Evolutionary conservation across 176 grass and related monocot species (phyloP).

Genomic region (Echinochloa phyllopogon): DNA sequence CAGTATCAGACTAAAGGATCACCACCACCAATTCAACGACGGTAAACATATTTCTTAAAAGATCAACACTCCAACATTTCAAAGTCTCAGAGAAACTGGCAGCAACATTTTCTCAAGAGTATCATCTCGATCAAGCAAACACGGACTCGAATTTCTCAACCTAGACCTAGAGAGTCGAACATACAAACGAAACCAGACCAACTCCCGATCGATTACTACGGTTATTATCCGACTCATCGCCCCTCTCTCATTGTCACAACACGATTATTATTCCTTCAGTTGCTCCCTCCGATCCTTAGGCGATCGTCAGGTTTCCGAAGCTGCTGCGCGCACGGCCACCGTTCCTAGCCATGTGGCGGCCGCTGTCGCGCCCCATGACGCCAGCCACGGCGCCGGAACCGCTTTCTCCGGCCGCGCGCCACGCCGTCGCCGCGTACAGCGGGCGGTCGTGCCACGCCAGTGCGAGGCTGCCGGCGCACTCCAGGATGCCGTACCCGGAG

Average conservation of each 20-base stretch:
- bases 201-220: neutral
- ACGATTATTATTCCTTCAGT: neutral
- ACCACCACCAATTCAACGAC: neutral
- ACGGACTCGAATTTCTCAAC: neutral
- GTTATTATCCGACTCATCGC: neutral
- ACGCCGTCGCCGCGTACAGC: constrained; percentile 67
- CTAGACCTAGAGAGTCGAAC: neutral
- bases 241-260: neutral
- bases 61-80: too few relatives aligned
- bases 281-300: neutral
- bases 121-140: neutral
- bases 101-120: neutral
- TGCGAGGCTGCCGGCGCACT: constrained; percentile 57
- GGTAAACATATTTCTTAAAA: neutral
- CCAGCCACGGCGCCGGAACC: neutral
- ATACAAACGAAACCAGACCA: neutral
- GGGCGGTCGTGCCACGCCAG: constrained; percentile 59
- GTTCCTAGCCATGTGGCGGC: neutral
- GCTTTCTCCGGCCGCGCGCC: constrained; percentile 22
- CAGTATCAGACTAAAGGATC: neutral
- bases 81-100: neutral
- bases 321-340: neutral
- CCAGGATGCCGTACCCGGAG: constrained; percentile 59
- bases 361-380: neutral
- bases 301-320: neutral